These are phyloP conservation scores for Hymenoscyphus repandus DNA, from an alignment of 2,329 filamentous ascomycete species.

Conservation along the genomic window DNA sequence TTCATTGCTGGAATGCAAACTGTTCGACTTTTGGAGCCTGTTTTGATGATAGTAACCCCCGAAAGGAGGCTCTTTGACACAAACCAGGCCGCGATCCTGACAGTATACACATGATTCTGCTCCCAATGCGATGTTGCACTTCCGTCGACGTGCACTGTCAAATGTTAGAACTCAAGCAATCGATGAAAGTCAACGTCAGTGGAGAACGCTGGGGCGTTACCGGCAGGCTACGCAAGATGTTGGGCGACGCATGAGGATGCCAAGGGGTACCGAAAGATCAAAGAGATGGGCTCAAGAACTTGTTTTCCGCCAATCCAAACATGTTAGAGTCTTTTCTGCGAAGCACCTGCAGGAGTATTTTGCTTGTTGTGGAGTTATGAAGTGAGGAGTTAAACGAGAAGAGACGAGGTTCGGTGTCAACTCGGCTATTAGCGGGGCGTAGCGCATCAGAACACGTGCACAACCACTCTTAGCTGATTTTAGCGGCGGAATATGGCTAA, in stretches of 20 bases:
- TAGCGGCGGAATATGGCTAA: no score
- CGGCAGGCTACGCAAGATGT: background rate
- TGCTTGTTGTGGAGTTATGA: no score
- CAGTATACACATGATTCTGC: background rate
- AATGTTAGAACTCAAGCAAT: no score
- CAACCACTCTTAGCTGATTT: no score
- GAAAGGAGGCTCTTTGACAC: background rate
- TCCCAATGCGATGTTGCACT: background rate
- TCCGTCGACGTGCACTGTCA: background rate
- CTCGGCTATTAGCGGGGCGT: no score
- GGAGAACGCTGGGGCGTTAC: background rate
- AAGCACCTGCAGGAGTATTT: no score
- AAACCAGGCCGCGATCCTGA: background rate
- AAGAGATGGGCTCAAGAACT: no score
- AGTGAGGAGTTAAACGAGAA: no score
- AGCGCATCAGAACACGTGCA: no score
- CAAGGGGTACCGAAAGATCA: background rate
- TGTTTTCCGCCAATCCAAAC: background rate
- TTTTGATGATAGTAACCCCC: constrained; percentile 1
- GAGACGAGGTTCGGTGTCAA: no score
- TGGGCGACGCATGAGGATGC: background rate
- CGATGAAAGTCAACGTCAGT: no score
- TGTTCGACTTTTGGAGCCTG: background rate
- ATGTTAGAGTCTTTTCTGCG: background rate
- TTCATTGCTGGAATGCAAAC: background rate